Evolutionary conservation across 1,284 basidiomycete species (phyloP).

Genomic region (Ustilago trichophora): DNA sequence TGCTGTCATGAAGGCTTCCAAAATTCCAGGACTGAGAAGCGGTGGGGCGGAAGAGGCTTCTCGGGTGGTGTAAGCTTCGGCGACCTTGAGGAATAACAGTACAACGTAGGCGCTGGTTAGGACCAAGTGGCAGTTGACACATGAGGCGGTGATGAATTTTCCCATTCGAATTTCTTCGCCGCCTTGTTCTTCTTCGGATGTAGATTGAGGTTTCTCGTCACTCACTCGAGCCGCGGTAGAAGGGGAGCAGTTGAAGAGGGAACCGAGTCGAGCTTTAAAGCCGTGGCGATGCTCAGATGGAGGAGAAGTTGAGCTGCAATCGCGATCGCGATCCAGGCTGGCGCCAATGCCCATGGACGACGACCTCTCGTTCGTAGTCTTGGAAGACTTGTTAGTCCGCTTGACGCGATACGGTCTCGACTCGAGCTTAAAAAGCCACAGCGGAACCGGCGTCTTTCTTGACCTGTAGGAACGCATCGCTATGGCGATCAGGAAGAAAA

Average conservation of each 20-base stretch:
- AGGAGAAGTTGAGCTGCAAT: no score
- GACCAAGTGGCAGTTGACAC: constrained; percentile 30
- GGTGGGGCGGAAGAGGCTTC: not conserved
- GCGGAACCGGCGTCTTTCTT: constrained; percentile 6
- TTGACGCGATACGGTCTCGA: constrained; percentile 6
- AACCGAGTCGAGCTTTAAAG: no score
- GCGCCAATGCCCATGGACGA: no score
- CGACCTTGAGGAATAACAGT: constrained; percentile 6
- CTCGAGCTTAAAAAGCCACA: constrained; percentile 29
- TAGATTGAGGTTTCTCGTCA: not conserved
- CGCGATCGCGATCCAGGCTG: no score
- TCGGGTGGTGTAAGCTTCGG: constrained; percentile 3
- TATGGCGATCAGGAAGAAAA: constrained; percentile 10
- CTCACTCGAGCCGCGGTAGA: no score
- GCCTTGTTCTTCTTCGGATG: not conserved
- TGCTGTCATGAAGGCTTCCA: constrained; percentile 10
- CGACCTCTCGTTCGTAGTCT: no score
- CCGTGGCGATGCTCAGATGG: no score
- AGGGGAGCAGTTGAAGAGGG: no score
- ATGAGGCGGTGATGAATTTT: constrained; percentile 27
- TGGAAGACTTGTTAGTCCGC: no score
- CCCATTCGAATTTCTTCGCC: constrained; percentile 8
- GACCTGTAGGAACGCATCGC: constrained; percentile 16
- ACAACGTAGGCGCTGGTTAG: constrained; percentile 13
- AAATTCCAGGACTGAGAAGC: constrained; percentile 1